phyloP scores from a whole-genome alignment of 495 filamentous ascomycete genomes.

The Aspergillus bertholletiae region DNA sequence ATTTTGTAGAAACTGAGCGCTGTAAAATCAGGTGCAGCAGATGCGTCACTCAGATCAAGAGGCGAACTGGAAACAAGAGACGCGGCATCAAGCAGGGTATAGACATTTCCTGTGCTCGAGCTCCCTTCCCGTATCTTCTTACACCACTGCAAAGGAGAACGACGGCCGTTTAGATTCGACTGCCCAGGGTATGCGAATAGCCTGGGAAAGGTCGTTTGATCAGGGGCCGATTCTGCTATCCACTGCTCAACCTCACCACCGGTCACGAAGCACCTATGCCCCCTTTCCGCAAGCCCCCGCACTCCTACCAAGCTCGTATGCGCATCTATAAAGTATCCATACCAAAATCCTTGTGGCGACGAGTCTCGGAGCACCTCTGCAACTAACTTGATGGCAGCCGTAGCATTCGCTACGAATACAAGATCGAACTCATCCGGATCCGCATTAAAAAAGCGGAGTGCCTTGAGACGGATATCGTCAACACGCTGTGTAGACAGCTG shows the following conservation, averaged over 20 bases:
- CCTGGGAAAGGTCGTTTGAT: constrained; percentile 20
- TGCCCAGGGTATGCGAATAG: constrained; percentile 88
- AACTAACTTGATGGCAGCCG: constrained; percentile 85
- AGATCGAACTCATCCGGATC: constrained; percentile 81
- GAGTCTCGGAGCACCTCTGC: constrained; percentile 66
- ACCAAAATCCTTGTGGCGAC: constrained; percentile 64
- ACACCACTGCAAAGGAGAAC: constrained; percentile 71
- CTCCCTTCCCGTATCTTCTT: constrained; percentile 40
- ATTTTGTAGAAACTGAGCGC: constrained; percentile 95
- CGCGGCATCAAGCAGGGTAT: constrained; percentile 88
- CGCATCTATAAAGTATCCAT: constrained; percentile 76
- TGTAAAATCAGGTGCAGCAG: constrained; percentile 75
- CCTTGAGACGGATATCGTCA: constrained; percentile 69
- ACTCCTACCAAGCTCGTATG: constrained; percentile 89
- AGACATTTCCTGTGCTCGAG: constrained; percentile 29
- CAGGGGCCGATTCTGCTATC: constrained; percentile 41
- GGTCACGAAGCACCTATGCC: constrained; percentile 61
- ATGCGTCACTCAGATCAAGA: constrained; percentile 62
- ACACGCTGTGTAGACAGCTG: constrained; percentile 69
- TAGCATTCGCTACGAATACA: constrained; percentile 90
- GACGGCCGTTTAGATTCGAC: constrained; percentile 89
- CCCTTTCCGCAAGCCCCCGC: constrained; percentile 61
- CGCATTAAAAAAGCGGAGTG: constrained; percentile 79
- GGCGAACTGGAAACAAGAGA: constrained; percentile 74
- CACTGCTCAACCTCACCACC: constrained; percentile 68